Evolutionary conservation across 2,329 filamentous ascomycete genomes (phyloP), one percentile per base, ranked within the genome.

Genomic region (Fusarium concolor): DNA sequence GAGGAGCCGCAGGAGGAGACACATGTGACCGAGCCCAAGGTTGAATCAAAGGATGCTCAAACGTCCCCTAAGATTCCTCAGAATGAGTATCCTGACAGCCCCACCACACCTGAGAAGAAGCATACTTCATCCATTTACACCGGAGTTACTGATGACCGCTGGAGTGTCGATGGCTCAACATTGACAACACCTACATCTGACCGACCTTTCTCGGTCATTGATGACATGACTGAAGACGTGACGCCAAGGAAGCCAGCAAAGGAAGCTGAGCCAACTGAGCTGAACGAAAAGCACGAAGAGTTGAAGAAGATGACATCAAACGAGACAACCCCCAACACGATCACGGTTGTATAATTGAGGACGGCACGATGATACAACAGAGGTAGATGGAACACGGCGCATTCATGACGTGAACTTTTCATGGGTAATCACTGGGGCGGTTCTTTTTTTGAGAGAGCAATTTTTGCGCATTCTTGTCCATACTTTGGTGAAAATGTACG

Each of bases 101-200:
- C 76, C 5, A 74, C 77, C 43, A 73, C 75, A 12, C 55, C 71
- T 11, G 71, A 69, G 4, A 76, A 75, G 62, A 80, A 79, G 60
- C 78, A 79, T 65, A 76, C 76, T 10, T 80, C 78, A 17, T 81
- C 79, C 7, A 73, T 80, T 31, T 80, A 76, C 53, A 80, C 78
- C 14, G 77, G 79, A n/a, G 73, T 68, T 9, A 79, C 75, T 3
- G 79, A 79, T 28, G 77, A 79, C 37, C 74, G 75, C 42, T 80
- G 75, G 74, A 81, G 79, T 65, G 70, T 77, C 20, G 77, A 80
- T 37, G 75, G 77, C 26, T 79, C 79, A 11, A 78, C 76, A 10
- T 66, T 79, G 17, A 79, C 78, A 29, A 81, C 79, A 2, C 78
- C 79, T 3, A 80, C 77, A 4, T 80, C 79, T 22, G 79, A 80